A percentile compares a stretch with the other conserved stretches of the same genome.
Evolutionary conservation across 2,329 filamentous ascomycete genomes (phyloP).

Genomic region (Phialemonium atrogriseum): DNA sequence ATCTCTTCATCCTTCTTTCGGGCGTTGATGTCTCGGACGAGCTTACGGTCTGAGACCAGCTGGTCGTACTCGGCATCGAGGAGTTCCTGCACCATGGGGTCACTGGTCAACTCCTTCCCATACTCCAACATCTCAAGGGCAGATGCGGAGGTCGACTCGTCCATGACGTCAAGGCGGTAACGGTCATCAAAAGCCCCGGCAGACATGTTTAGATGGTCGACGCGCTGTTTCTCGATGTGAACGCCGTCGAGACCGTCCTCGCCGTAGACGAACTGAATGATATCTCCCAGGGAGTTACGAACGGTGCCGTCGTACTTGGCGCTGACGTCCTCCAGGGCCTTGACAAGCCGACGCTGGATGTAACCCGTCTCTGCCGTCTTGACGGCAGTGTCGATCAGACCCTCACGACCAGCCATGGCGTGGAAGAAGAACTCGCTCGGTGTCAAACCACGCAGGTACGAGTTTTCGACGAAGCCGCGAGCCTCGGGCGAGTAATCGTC

Average conservation of each 20-base stretch:
- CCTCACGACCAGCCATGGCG: slow-evolving; percentile 99
- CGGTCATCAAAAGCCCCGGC: slow-evolving; percentile 69
- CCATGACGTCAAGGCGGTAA: slow-evolving; percentile 84
- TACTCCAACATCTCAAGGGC: slow-evolving; percentile 74
- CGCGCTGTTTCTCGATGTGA: slow-evolving; percentile 84
- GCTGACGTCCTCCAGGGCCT: slow-evolving; percentile 95
- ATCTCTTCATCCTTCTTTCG: slow-evolving; percentile 69
- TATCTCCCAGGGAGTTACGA: slow-evolving; percentile 90
- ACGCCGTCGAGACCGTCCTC: slow-evolving; percentile 94
- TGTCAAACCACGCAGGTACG: slow-evolving; percentile 89
- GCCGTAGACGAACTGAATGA: slow-evolving; percentile 95
- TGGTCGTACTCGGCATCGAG: slow-evolving; percentile 85
- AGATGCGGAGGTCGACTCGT: slow-evolving; percentile 42
- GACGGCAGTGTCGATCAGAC: slow-evolving; percentile 98
- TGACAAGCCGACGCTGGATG: slow-evolving; percentile 96
- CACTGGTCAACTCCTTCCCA: slow-evolving; percentile 76
- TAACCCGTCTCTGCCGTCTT: slow-evolving; percentile 99
- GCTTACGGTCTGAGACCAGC: slow-evolving; percentile 63
- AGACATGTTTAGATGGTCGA: slow-evolving; percentile 79
- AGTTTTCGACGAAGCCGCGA: slow-evolving; percentile 97
- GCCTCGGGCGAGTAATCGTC: slow-evolving; percentile 98
- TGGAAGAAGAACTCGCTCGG: slow-evolving; percentile 99
- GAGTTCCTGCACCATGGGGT: slow-evolving; percentile 77
- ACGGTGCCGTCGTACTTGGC: slow-evolving; percentile 97
- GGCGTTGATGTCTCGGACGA: slow-evolving; percentile 61